Percentiles rank a stretch among this genome's conserved stretches.
Conservation (phyloP, 2,329 filamentous ascomycete genomes). For the Didymella glomerata region DNA sequence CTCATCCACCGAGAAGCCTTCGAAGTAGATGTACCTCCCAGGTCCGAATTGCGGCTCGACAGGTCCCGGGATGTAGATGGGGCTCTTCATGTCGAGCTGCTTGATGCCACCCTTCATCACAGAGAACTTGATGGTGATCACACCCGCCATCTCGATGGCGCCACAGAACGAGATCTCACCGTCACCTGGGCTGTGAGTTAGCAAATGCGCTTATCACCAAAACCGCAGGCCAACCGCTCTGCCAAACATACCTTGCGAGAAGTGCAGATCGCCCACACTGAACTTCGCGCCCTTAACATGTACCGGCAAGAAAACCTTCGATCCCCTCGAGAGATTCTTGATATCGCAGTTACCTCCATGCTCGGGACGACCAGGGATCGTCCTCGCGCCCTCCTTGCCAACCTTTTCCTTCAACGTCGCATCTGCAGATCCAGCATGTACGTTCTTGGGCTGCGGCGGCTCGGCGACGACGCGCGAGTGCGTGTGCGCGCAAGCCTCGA, state of each 20-base stretch:
- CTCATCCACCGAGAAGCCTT: slow-evolving; percentile 90
- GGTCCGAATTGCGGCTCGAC: slow-evolving; percentile 90
- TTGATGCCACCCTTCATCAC: slow-evolving; percentile 83
- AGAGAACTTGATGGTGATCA: slow-evolving; percentile 89
- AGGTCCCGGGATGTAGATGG: slow-evolving; percentile 85
- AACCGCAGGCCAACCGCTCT: neutral
- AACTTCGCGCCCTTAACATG: slow-evolving; percentile 90
- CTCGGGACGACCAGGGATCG: slow-evolving; percentile 83
- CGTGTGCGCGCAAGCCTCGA: slow-evolving; percentile 70
- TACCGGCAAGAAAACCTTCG: slow-evolving; percentile 85
- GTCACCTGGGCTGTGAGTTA: neutral
- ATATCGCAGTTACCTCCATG: slow-evolving; percentile 93
- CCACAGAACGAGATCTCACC: slow-evolving; percentile 73
- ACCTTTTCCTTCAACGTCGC: slow-evolving; percentile 70
- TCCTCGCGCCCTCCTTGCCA: slow-evolving; percentile 80
- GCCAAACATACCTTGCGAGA: slow-evolving; percentile 73
- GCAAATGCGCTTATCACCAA: too few species aligned
- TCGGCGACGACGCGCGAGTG: slow-evolving; percentile 74
- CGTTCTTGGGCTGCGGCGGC: slow-evolving; percentile 75
- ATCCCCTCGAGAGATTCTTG: slow-evolving; percentile 79
- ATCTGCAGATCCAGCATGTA: slow-evolving; percentile 73
- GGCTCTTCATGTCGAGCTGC: slow-evolving; percentile 78
- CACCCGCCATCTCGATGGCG: slow-evolving; percentile 92
- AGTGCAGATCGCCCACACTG: slow-evolving; percentile 87
- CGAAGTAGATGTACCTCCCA: slow-evolving; percentile 82